Evolutionary conservation across 129 eudicot genomes (phyloP).

Genomic region (Artemisia annua): DNA sequence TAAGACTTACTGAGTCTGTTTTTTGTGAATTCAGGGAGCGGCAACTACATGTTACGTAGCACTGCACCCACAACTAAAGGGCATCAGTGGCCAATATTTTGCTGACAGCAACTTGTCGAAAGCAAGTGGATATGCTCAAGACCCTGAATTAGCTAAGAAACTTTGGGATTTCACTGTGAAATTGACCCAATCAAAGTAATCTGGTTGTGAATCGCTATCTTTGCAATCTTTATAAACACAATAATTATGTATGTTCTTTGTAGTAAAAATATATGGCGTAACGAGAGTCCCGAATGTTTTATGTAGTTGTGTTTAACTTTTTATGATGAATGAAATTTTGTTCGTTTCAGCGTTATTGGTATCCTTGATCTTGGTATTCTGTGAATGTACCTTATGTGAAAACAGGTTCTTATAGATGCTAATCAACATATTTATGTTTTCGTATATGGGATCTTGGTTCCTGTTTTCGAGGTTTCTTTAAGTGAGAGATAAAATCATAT

Average conservation of each 20-base stretch:
- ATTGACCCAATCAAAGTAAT: constrained; percentile 40
- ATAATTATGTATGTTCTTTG: too few species aligned
- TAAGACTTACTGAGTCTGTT: neutral
- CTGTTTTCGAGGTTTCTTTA: too few species aligned
- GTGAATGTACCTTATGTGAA: too few species aligned
- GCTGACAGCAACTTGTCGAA: constrained; percentile 55
- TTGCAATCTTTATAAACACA: too few species aligned
- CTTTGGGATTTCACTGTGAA: constrained; percentile 79
- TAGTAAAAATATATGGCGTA: too few species aligned
- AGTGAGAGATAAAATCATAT: too few species aligned
- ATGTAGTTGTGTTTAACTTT: neutral
- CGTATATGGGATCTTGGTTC: too few species aligned
- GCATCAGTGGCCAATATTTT: constrained; percentile 83
- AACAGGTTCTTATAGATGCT: too few species aligned
- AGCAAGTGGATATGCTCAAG: constrained; percentile 46
- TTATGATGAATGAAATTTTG: neutral
- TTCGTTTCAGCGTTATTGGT: too few species aligned
- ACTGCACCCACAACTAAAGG: constrained; percentile 69
- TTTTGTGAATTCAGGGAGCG: constrained; percentile 56
- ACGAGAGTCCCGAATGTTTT: too few species aligned
- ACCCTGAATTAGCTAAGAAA: constrained; percentile 65
- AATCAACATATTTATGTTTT: too few species aligned
- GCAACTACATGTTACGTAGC: constrained; percentile 88
- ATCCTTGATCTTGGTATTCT: too few species aligned
- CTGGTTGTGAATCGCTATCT: neutral